These are phyloP conservation scores for Salix brachista DNA, from an alignment of 345 rosid genomes.

Conservation along the genomic window DNA sequence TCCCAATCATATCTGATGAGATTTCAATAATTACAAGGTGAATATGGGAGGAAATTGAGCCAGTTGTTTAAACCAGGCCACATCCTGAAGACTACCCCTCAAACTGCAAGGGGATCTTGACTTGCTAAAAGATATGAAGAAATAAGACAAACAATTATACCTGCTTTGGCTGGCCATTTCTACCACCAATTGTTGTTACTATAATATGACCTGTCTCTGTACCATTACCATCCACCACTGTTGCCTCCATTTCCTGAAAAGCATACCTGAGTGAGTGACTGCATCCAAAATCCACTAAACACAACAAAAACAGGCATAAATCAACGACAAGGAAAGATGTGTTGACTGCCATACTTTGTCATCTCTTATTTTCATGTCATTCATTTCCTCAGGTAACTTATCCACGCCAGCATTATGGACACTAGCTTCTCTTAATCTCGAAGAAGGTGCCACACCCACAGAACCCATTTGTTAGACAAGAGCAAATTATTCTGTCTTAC, in stretches of 20 bases:
- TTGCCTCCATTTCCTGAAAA: slow-evolving; percentile 87
- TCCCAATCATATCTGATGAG: not conserved
- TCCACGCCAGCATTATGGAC: slow-evolving; percentile 29
- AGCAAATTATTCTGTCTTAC: slow-evolving; percentile 12
- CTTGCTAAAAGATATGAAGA: not conserved
- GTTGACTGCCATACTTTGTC: slow-evolving; percentile 24
- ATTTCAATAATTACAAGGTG: not conserved
- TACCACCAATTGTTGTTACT: slow-evolving; percentile 94
- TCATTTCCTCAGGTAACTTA: slow-evolving; percentile 51
- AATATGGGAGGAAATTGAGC: not conserved
- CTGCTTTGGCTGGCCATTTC: slow-evolving; percentile 96
- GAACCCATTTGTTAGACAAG: slow-evolving; percentile 29
- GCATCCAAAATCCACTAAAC: not conserved
- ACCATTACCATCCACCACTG: slow-evolving; percentile 76
- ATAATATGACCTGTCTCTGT: slow-evolving; percentile 94
- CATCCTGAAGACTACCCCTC: not conserved
- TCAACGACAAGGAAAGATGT: not conserved
- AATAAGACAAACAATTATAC: slow-evolving; percentile 25
- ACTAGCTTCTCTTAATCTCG: slow-evolving; percentile 30
- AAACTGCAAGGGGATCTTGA: not conserved
- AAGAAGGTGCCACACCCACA: slow-evolving; percentile 26
- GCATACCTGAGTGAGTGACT: not conserved
- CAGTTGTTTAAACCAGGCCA: not conserved
- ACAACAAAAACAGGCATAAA: not conserved
- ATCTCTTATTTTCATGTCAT: slow-evolving; percentile 64